Evolutionary conservation across 1,284 basidiomycete species (phyloP).

Genomic region (Ganoderma leucocontextum): DNA sequence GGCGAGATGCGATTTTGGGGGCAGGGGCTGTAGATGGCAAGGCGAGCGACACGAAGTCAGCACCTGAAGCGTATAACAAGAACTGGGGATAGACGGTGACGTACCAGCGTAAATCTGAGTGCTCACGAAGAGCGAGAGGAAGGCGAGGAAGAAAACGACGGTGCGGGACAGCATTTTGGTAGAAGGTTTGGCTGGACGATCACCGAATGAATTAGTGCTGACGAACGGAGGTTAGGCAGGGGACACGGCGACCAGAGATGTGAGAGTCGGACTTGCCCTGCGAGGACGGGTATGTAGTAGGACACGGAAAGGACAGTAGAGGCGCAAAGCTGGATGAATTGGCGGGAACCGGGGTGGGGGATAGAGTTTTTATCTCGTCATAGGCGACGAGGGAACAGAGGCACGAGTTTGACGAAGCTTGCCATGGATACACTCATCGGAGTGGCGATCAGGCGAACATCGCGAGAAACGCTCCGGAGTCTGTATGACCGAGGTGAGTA

Average conservation of each 20-base stretch:
- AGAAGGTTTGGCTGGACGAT: not conserved
- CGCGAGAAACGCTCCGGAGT: not conserved
- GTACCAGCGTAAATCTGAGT: slow-evolving; percentile 28
- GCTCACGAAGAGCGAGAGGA: slow-evolving; percentile 26
- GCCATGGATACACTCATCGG: not conserved
- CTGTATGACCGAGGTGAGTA: not conserved
- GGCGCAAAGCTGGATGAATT: slow-evolving; percentile 10
- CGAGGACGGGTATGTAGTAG: slow-evolving; percentile 14
- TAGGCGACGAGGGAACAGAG: not conserved
- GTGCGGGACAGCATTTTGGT: slow-evolving; percentile 22
- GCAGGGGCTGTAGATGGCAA: slow-evolving; percentile 16
- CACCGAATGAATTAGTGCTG: not conserved
- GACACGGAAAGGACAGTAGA: slow-evolving; percentile 21
- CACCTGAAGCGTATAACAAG: not conserved
- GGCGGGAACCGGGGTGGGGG: not conserved
- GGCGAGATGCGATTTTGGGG: slow-evolving; percentile 33
- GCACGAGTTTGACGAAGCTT: not conserved
- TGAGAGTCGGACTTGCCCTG: slow-evolving; percentile 14
- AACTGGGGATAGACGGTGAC: not conserved
- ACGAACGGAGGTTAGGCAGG: not conserved
- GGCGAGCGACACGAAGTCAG: not conserved
- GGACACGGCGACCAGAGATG: not conserved
- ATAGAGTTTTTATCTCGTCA: not conserved
- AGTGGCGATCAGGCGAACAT: not conserved
- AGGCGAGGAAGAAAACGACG: slow-evolving; percentile 24